A percentile compares a stretch with the other conserved stretches of the same genome.
Evolutionary conservation across 768 basidiomycete species (phyloP).

Genomic region (Rhodotorula graminis): DNA sequence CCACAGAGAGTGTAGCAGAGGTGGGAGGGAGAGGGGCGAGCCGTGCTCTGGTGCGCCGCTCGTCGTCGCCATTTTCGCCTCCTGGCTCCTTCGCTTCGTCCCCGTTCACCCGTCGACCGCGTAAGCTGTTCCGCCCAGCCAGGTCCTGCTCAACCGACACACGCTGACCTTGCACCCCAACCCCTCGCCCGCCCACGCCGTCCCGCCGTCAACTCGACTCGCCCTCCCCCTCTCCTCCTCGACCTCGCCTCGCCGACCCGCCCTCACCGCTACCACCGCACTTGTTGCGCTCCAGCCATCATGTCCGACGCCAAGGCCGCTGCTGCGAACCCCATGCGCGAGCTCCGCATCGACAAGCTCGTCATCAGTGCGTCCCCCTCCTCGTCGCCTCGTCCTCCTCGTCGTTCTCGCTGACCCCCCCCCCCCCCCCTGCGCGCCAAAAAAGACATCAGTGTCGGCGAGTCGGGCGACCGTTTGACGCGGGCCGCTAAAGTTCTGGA

Average conservation of each 20-base stretch:
- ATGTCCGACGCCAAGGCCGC: slow-evolving; percentile 80
- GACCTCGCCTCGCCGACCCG: not conserved
- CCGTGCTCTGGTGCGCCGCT: no score
- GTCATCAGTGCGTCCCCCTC: slow-evolving; percentile 76
- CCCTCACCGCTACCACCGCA: not conserved
- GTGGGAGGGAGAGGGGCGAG: no score
- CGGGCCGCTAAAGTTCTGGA: slow-evolving; percentile 99
- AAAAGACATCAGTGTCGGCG: slow-evolving; percentile 99
- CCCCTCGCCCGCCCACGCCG: not conserved
- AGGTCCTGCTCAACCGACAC: not conserved
- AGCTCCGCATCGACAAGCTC: slow-evolving; percentile 95
- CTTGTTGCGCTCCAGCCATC: slow-evolving; percentile 4
- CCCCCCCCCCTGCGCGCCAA: not conserved
- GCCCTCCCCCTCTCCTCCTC: not conserved
- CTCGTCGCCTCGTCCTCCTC: not conserved
- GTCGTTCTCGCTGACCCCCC: not conserved
- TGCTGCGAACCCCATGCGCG: slow-evolving; percentile 57
- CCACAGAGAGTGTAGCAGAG: no score
- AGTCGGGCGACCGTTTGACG: slow-evolving; percentile 97
- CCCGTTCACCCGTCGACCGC: not conserved
- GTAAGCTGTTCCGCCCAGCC: not conserved
- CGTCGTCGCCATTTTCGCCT: no score
- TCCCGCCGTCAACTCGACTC: not conserved
- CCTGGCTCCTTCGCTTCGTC: no score
- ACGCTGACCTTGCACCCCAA: not conserved